These are phyloP conservation scores for Xylaria sp. DNA, from an alignment of 2,329 filamentous ascomycete genomes.

Conservation along the genomic window DNA sequence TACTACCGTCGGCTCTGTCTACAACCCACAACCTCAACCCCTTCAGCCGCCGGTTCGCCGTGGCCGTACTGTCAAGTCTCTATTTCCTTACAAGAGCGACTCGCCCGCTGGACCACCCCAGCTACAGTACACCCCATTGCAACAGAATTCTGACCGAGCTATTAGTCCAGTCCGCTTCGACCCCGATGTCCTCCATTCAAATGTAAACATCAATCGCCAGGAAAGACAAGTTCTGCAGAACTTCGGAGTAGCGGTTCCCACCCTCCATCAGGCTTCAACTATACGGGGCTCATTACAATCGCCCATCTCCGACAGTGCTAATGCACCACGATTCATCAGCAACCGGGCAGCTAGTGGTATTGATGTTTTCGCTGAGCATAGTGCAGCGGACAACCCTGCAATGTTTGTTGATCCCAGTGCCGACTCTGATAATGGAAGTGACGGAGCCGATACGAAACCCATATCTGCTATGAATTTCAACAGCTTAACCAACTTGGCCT, in stretches of 20 bases:
- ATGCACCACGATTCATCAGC: neutral
- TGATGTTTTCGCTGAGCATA: slow-evolving; percentile 2
- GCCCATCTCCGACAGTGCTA: neutral
- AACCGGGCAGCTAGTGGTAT: neutral
- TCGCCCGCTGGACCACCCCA: slow-evolving; percentile 46
- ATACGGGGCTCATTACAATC: neutral
- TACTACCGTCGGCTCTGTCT: slow-evolving; percentile 67
- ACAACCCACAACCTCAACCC: slow-evolving; percentile 59
- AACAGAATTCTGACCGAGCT: slow-evolving; percentile 65
- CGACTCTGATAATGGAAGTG: slow-evolving; percentile 44
- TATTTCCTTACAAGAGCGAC: slow-evolving; percentile 48
- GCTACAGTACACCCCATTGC: slow-evolving; percentile 60
- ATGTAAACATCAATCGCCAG: slow-evolving; percentile 7
- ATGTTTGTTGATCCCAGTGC: slow-evolving; percentile 25
- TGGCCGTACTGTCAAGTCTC: slow-evolving; percentile 58
- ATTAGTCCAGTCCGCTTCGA: slow-evolving; percentile 51
- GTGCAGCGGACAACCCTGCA: neutral
- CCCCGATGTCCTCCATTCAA: neutral
- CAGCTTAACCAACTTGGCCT: slow-evolving; percentile 63
- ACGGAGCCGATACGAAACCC: slow-evolving; percentile 50
- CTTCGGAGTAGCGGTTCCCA: slow-evolving; percentile 19
- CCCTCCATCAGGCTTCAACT: neutral
- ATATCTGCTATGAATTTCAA: slow-evolving; percentile 61
- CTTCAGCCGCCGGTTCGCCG: slow-evolving; percentile 63
- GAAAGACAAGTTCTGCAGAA: slow-evolving; percentile 31